These are phyloP conservation scores for Globisporangium paroecandrum DNA, from an alignment of 352 stramenopile genomes.

Conservation along the genomic window DNA sequence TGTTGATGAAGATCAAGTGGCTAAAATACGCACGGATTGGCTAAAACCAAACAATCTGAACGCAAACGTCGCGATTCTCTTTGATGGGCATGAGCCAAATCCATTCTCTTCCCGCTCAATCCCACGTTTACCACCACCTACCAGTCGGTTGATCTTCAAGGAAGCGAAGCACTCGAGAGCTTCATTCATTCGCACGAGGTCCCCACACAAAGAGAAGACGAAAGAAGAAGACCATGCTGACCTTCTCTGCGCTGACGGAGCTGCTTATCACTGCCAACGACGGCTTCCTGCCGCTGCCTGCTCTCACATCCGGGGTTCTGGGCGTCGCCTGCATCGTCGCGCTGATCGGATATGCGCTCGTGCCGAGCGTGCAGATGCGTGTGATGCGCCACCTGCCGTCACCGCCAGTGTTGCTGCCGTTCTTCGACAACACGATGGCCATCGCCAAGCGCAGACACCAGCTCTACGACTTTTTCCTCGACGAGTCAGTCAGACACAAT, in stretches of 20 bases:
- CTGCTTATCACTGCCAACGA: background rate
- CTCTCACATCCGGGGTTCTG: background rate
- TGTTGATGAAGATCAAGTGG: no score
- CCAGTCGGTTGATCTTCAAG: no score
- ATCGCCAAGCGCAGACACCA: slow-evolving; percentile 31
- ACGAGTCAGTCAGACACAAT: slow-evolving; percentile 26
- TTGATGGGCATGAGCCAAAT: no score
- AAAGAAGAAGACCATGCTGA: background rate
- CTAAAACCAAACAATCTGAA: no score
- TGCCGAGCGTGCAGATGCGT: background rate
- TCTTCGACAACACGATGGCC: slow-evolving; percentile 34
- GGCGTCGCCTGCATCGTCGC: background rate
- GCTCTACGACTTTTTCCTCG: slow-evolving; percentile 34
- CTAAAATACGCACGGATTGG: no score
- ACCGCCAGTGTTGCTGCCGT: slow-evolving; percentile 23
- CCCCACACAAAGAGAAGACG: no score
- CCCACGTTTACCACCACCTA: no score
- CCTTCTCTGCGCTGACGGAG: background rate
- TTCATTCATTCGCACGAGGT: no score
- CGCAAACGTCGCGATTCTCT: no score
- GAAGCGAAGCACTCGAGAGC: no score
- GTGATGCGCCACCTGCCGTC: slow-evolving; percentile 6
- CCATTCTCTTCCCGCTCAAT: no score
- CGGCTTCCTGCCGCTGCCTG: background rate
- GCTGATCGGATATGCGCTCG: background rate